Evolutionary conservation across 345 rosid species (phyloP), one percentile per base, ranked within the genome.

Genomic region (Sisymbrium altissimum): DNA sequence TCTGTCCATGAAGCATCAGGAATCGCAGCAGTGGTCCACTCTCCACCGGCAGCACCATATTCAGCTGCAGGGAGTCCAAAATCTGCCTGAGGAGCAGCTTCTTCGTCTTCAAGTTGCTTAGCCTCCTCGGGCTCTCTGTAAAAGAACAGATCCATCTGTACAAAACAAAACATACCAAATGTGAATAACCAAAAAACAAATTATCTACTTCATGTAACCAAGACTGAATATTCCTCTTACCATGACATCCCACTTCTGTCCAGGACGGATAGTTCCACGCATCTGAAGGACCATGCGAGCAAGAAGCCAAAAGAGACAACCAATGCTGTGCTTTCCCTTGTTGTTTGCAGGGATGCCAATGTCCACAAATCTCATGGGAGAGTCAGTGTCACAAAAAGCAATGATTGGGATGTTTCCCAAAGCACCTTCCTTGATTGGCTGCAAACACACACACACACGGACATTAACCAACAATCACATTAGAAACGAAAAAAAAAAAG

Each of bases 371-470:
- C 84, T 54, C 93, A 92, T 85, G 1, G 97, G 96, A 2, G 96
- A 92, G 59, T 88, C 96, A 0, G 96, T 88, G 71, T 88, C 94
- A 56, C 93, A 86, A 55, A 88, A 92, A 36, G 92, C 91, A 58
- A 89, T 89, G 62, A 93, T 89, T 0, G 92, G 92, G 57, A 92
- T 88, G 76, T 89, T 89, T 58, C 93, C 96, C 19, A 88, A 89
- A 29, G 96, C 93, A 29, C 90, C 86, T 86, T 92, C 96, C 72
- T 88, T 88, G 38, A 92, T 92, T n/a, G 97, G 96, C 94, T 89
- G 86, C 74, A 50, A 82, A 70, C 69, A 30, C 44, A 64, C 21
- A 65, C 7, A 27, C 29, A 11, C 32, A 25, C n/a, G n/a, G 6
- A 23, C 53, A 48, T 5, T 45, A 2, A 49, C 54, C 54, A 4